Evolutionary conservation across 2,329 filamentous ascomycete species (phyloP).

Genomic region (Penicillium italicum): DNA sequence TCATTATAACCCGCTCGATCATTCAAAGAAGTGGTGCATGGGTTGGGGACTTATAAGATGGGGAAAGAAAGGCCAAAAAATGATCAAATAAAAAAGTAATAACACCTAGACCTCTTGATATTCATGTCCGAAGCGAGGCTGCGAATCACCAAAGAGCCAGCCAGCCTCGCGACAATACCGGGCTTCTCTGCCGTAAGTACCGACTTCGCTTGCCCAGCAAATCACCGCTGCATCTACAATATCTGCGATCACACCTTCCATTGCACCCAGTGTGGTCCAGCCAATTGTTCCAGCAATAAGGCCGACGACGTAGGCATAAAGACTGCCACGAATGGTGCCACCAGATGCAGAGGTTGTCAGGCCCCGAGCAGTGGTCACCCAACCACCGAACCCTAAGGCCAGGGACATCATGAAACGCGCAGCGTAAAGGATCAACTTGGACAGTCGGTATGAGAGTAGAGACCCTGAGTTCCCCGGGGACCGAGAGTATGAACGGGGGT

Average conservation of each 20-base stretch:
- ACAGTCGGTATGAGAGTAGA: slow-evolving; percentile 81
- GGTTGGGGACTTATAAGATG: not conserved
- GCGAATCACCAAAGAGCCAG: slow-evolving; percentile 70
- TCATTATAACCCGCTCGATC: slow-evolving; percentile 1
- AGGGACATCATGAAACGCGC: slow-evolving; percentile 88
- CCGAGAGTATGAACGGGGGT: slow-evolving; percentile 45
- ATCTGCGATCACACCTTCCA: slow-evolving; percentile 82
- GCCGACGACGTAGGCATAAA: slow-evolving; percentile 93
- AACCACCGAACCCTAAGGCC: slow-evolving; percentile 88
- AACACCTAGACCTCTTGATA: slow-evolving; percentile 16
- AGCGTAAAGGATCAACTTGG: slow-evolving; percentile 86
- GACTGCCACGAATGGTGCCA: slow-evolving; percentile 62
- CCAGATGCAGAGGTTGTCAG: slow-evolving; percentile 57
- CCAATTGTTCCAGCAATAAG: slow-evolving; percentile 91
- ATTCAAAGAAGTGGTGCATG: not conserved
- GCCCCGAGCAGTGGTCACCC: slow-evolving; percentile 86
- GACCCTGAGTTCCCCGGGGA: slow-evolving; percentile 44
- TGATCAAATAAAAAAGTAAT: not conserved
- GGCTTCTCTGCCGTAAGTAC: slow-evolving; percentile 57
- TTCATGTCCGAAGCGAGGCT: slow-evolving; percentile 13
- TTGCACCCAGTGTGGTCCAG: slow-evolving; percentile 85
- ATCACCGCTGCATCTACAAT: slow-evolving; percentile 86
- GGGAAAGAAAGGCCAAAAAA: too few species aligned
- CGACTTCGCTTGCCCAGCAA: slow-evolving; percentile 88
- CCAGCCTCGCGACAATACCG: slow-evolving; percentile 91